Evolutionary conservation across 116 monocot species (phyloP).

Genomic region (Papilionanthe hybrid): DNA sequence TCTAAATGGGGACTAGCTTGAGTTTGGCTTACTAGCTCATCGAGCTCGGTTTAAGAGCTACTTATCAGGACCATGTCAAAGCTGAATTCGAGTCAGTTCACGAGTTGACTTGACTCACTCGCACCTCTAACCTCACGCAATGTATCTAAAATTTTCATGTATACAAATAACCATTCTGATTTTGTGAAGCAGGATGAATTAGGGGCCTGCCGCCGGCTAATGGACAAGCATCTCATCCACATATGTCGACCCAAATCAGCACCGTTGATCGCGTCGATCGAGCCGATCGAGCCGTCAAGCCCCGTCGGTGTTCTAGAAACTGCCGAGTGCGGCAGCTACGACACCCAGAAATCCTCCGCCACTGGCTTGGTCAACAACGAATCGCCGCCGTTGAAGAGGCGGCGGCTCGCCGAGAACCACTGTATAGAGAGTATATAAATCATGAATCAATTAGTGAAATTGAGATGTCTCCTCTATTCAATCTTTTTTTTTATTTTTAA

Average conservation of each 20-base stretch:
- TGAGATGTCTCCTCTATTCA: not conserved
- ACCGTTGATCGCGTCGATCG: slow-evolving; percentile 9
- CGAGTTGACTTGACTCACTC: too few relatives aligned
- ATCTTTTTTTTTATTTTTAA: too few relatives aligned
- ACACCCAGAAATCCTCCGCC: slow-evolving; percentile 18
- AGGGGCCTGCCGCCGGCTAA: slow-evolving; percentile 36
- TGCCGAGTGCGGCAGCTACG: slow-evolving; percentile 52
- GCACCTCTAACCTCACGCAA: too few relatives aligned
- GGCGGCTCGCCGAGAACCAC: not conserved
- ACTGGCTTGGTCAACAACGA: not conserved
- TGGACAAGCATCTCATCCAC: slow-evolving; percentile 36
- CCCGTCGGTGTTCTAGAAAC: slow-evolving; percentile 57
- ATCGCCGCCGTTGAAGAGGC: not conserved
- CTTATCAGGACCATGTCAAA: not conserved
- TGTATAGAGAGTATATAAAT: slow-evolving; percentile 9
- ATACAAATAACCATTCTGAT: too few relatives aligned
- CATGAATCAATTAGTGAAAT: not conserved
- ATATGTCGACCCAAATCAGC: slow-evolving; percentile 15
- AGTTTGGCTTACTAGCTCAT: too few relatives aligned
- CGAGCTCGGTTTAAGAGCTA: too few relatives aligned
- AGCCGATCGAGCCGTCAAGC: slow-evolving; percentile 23
- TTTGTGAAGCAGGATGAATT: slow-evolving; percentile 27
- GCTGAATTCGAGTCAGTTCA: too few relatives aligned
- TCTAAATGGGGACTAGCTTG: too few relatives aligned
- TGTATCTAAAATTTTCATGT: too few relatives aligned